Percentiles rank a stretch among this genome's conserved stretches.
phyloP scores from a whole-genome alignment of 805 yeast species.

The Brettanomyces sp. region DNA sequence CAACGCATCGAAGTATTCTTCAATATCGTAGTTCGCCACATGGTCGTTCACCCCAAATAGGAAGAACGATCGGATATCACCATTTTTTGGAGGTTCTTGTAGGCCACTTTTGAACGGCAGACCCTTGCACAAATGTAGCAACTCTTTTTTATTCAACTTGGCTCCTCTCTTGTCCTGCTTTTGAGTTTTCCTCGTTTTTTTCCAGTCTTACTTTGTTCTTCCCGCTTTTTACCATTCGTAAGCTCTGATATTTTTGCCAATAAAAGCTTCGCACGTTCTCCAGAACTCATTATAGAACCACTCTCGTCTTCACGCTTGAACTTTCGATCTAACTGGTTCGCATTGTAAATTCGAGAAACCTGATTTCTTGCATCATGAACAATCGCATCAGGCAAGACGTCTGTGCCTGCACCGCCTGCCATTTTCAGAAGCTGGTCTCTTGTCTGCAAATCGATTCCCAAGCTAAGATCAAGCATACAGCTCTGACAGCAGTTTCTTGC shows the following conservation, averaged over 20 bases:
- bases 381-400: conserved; percentile 23
- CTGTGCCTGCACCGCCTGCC: conserved; percentile 38
- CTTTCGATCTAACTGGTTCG: conserved; percentile 33
- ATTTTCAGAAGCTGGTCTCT: conserved; percentile 74
- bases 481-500: conserved; percentile 79
- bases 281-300: conserved; percentile 11
- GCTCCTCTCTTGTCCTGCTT: conserved; percentile 9
- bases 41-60: conserved; percentile 65
- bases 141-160: conserved; percentile 29
- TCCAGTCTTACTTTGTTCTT: background rate
- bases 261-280: conserved; percentile 5
- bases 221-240: conserved; percentile 5
- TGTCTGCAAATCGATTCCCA: conserved; percentile 68
- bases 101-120: conserved; percentile 66
- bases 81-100: conserved; percentile 28
- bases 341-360: conserved; percentile 45
- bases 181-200: conserved; percentile 4
- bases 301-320: conserved; percentile 8
- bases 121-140: conserved; percentile 42
- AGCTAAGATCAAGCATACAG: conserved; percentile 75
- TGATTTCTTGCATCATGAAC: conserved; percentile 35
- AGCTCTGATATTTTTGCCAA: conserved; percentile 2
- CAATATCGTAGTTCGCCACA: conserved; percentile 53
- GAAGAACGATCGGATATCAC: conserved; percentile 49
- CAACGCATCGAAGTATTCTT: conserved; percentile 36